Base-by-base conservation (phyloP, 192 early-diverging fungal species). In the Coemansia sp. region DNA sequence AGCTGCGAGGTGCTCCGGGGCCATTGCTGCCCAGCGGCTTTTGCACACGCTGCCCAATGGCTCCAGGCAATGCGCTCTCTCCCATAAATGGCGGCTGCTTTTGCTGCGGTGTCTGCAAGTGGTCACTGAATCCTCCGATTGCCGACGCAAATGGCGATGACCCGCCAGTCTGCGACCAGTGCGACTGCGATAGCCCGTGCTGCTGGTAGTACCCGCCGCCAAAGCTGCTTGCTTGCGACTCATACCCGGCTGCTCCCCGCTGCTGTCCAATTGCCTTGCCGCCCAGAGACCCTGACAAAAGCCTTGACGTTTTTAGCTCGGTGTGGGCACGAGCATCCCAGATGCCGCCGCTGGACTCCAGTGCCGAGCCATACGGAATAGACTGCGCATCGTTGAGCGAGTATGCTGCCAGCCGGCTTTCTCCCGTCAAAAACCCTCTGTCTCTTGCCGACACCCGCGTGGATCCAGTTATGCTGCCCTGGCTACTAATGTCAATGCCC, bases 31-130 rank as follows among this genome's bases (percentile, higher is more conserved):
- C 6, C 39, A 44, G 40, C 39, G 26, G 51, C 34, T 53, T 41
- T 21, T 48, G 26, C 50, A 44, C 4, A 11, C 54, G 59, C 54
- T 68, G 72, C 11, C 72, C 61, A 21, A 75, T 69, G n/a, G 72
- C 66, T 3, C 61, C 60, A 0, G 55, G 52, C 36, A 58, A 46
- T 38, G 51, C 11, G 28, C 51, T 32, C 31, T 69, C 61, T n/a
- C 51, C 62, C 1, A 51, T 23, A 15, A 51, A 49, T 18, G 42
- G 46, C 18, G 48, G 40, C 31, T 48, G 39, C 40, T n/a, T n/a
- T n/a, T 31, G 15, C 11, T 55, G 40, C 6, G 18, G 2, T 45
- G 17, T 17, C 43, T 45, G 43, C 18, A 45, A 21, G 56, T 70
- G 44, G 18, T 53, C 68, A 31, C 46, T 47, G 30, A 64, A 37